These are phyloP conservation scores for Pythium brassicae DNA, from an alignment of 352 stramenopile species.

Conservation along the genomic window DNA sequence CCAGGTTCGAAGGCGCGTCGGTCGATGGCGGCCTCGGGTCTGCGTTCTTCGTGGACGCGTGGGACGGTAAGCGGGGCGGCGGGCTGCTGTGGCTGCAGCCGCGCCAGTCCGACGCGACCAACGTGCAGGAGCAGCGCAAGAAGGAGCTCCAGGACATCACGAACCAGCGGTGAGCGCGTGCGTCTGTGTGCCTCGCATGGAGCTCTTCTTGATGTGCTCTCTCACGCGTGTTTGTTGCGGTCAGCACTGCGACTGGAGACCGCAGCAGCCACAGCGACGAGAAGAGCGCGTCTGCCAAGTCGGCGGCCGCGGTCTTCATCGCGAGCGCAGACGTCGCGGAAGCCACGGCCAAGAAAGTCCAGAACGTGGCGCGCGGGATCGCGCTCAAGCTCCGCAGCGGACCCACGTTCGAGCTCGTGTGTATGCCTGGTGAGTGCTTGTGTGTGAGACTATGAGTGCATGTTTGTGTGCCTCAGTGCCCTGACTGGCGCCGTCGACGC, in stretches of 20 bases:
- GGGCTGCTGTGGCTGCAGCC: conserved; percentile 58
- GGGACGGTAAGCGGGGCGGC: conserved; percentile 12
- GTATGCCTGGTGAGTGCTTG: conserved; percentile 45
- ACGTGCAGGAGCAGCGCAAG: conserved; percentile 41
- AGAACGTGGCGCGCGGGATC: conserved; percentile 41
- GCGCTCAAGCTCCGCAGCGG: conserved; percentile 28
- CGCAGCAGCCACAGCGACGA: neutral
- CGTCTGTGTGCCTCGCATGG: neutral
- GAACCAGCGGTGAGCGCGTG: conserved; percentile 15
- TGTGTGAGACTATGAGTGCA: neutral
- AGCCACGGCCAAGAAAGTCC: conserved; percentile 25
- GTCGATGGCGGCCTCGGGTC: conserved; percentile 49
- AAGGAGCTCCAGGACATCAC: conserved; percentile 60
- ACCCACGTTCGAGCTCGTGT: conserved; percentile 44
- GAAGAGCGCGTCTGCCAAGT: conserved; percentile 3
- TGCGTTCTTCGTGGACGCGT: conserved; percentile 17
- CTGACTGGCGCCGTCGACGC: neutral
- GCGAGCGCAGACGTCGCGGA: conserved; percentile 17
- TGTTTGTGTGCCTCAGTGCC: too few species aligned
- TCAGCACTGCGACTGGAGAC: neutral
- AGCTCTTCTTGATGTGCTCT: neutral
- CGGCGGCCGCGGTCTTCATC: conserved; percentile 13
- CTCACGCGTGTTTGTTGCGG: neutral
- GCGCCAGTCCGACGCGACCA: conserved; percentile 34
- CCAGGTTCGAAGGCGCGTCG: conserved; percentile 42